Base-by-base conservation (phyloP, 1,284 basidiomycete genomes). In the Ganoderma multipileum region DNA sequence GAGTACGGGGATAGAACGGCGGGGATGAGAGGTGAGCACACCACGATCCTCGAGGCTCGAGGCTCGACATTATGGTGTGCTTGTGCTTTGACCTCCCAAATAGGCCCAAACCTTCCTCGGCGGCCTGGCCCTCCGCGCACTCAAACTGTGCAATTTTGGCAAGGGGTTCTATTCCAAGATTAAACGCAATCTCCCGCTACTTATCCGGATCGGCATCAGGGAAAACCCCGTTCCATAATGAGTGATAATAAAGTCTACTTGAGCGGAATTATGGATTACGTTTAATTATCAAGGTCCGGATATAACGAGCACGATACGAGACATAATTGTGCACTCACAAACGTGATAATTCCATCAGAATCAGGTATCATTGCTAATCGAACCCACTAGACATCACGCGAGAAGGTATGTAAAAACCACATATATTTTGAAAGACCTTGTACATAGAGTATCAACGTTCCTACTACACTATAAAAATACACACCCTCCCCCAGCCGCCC, bases 131-230 rank as follows among this genome's bases (percentile, higher is more conserved):
- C 90, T 94, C 70, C 84, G 83, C 59, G 85, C 83, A 0, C 77
- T 92, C 16, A 86, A 84, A 67, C 82, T 94, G n/a, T 81, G 79
- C 23, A 89, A 93, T 76, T 79, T 94, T 14, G 92, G 41, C 84
- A 85, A 30, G 84, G 87, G 3, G 89, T 90, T 14, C 84, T 94
- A 23, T 93, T 92, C 80, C 92, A 94, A 76, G 92, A 94, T 76
- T 93, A 92, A 74, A 91, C 89, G 0, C 84, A 89, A 72, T 9
- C 93, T 93, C 75, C 91, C 91, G 0, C 81, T 94, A n/a, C n/a
- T n/a, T n/a, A n/a, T n/a, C n/a, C n/a, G n/a, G n/a, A n/a, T n/a
- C n/a, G n/a, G n/a, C 47, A n/a, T 26, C 42, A 44, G 42, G 42
- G 6, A 44, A 44, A 44, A 44, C 42, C 42, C 8, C 18, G 2